These are phyloP conservation scores for Globisporangium barbulae DNA, from an alignment of 352 stramenopile species.

Conservation along the genomic window DNA sequence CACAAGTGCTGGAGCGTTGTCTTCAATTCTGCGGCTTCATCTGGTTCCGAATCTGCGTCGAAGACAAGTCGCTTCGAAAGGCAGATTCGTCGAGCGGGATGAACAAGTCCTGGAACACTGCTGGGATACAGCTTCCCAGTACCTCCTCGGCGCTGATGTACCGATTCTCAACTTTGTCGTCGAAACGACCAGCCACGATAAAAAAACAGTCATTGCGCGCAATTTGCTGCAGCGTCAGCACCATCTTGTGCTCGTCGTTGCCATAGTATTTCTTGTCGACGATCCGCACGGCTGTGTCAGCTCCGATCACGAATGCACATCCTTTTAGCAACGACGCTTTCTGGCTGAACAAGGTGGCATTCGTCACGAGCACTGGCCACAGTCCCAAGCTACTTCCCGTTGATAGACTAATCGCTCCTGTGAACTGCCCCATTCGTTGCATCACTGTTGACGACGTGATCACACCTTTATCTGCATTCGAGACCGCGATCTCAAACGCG, in stretches of 20 bases:
- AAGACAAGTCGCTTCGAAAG: conserved; percentile 89
- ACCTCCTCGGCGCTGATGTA: conserved; percentile 65
- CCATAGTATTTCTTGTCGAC: conserved; percentile 91
- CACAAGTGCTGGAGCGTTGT: neutral
- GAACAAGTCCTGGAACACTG: conserved; percentile 62
- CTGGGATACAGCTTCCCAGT: conserved; percentile 37
- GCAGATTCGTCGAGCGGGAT: conserved; percentile 57
- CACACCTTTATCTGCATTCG: conserved; percentile 79
- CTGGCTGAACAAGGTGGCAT: conserved; percentile 70
- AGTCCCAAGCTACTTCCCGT: conserved; percentile 14
- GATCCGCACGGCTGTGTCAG: conserved; percentile 85
- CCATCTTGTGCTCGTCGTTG: conserved; percentile 70
- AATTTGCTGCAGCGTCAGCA: conserved; percentile 70
- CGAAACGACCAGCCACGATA: conserved; percentile 82
- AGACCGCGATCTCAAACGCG: conserved; percentile 71
- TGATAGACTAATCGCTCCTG: neutral
- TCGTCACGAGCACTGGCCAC: conserved; percentile 78
- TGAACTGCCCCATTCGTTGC: conserved; percentile 56
- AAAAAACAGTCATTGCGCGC: conserved; percentile 65
- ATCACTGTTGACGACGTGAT: conserved; percentile 40
- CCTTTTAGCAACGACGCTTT: conserved; percentile 76
- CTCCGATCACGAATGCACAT: conserved; percentile 86
- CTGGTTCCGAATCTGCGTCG: conserved; percentile 65
- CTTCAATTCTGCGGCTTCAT: conserved; percentile 2
- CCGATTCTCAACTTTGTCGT: conserved; percentile 40